phyloP scores from a whole-genome alignment of 108 stramenopile species.

The Cyclotella distinguenda region DNA sequence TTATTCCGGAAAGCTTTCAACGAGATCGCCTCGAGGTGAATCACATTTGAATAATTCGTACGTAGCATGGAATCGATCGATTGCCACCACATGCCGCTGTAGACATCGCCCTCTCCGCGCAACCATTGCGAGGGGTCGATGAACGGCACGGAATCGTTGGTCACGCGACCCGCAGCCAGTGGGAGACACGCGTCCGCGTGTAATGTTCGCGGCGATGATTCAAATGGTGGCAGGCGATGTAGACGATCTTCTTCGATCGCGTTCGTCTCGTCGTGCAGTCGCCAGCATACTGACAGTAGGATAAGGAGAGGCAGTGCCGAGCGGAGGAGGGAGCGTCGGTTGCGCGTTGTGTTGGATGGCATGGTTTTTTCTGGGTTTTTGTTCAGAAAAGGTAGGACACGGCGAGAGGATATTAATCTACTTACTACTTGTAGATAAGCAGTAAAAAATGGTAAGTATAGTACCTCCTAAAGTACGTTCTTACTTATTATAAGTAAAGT shows the following conservation, averaged over 20 bases:
- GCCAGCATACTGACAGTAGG: not conserved
- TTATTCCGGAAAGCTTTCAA: slow-evolving; percentile 7
- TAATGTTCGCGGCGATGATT: not conserved
- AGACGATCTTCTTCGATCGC: not conserved
- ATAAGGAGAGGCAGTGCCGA: no score
- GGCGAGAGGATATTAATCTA: no score
- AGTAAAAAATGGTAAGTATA: no score
- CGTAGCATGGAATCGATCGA: slow-evolving; percentile 20
- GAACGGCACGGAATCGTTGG: not conserved
- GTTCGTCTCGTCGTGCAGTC: not conserved
- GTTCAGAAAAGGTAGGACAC: no score
- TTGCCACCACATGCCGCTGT: slow-evolving; percentile 41
- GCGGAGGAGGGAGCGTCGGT: no score
- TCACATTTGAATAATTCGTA: slow-evolving; percentile 6
- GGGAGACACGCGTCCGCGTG: not conserved
- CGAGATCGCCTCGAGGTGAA: slow-evolving; percentile 1
- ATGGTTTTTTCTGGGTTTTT: no score
- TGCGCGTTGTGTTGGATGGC: no score
- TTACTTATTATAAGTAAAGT: no score
- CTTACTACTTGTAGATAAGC: no score
- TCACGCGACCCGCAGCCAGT: no score
- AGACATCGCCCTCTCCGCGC: slow-evolving; percentile 15
- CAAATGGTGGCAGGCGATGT: not conserved
- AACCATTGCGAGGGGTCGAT: slow-evolving; percentile 5
- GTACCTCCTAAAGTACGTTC: no score